Base-by-base conservation (phyloP, 2,329 filamentous ascomycete species). In the Paecilomyces niveus region DNA sequence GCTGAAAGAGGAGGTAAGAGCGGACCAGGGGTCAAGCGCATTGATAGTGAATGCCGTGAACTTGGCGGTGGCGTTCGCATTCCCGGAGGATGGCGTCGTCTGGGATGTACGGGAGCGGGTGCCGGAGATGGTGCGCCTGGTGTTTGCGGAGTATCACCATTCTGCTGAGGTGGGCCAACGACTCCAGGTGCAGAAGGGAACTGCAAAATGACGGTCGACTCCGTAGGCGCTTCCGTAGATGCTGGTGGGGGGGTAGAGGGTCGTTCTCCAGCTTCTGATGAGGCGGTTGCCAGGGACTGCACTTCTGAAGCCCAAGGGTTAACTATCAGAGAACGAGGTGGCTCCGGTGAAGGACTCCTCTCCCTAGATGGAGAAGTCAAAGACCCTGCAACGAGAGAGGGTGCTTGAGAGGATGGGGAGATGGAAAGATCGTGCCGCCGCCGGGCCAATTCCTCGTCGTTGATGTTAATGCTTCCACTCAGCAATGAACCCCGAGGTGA, bases 1-100 rank as follows among this genome's bases (percentile, higher is more conserved):
- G 80, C 81, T 1, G 82, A 85, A 1, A 89, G 75, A 0, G 86
- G 84, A 31, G 82, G 81, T 1, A 85, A 79, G 3, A 88, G 72
- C 5, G 84, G 81, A 0, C 83, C 83, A 3, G 81, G 82, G 3
- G 83, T 77, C 39, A 88, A 81, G 2, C 78, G 79, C 22, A 73
- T 66, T 2, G 78, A 77, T 18, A 83, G 76, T 0, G 80, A 81
- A 62, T 79, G 76, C 53, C 80, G 77, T 22, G 70, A 74, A 54
- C 66, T 70, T 55, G 68, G 67, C 9, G 74, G 75, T 35, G 69
- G 73, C 53, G 71, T 78, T 60, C 73, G 71, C 59, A 70, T 69
- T 26, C 66, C 64, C 45, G 68, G 67, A 24, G 62, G 64, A 45
- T 65, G 62, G 67, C 68, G 63, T 59, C 59, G 60, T 62, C 60